phyloP scores from a whole-genome alignment of 352 stramenopile genomes.

The Globisporangium spinosum region DNA sequence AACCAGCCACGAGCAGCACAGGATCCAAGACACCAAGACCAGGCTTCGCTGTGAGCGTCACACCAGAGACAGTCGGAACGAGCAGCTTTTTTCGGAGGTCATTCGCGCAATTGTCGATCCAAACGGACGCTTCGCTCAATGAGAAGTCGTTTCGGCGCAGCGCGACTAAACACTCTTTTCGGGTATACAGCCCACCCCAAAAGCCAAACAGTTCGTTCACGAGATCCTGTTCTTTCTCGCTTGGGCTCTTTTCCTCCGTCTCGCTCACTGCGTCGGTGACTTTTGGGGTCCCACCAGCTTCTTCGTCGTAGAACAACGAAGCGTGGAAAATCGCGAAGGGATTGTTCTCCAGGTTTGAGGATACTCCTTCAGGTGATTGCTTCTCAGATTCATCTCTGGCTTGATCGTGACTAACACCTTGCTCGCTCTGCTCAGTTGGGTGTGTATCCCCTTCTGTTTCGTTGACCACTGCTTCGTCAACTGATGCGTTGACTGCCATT shows the following conservation, averaged over 20 bases:
- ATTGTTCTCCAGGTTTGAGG: constrained; percentile 21
- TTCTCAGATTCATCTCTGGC: constrained; percentile 1
- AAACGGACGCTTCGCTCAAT: constrained; percentile 38
- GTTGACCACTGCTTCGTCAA: background rate
- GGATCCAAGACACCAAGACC: constrained; percentile 50
- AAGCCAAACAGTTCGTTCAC: constrained; percentile 43
- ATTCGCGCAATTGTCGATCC: constrained; percentile 40
- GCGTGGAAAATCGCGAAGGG: constrained; percentile 33
- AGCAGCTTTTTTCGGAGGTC: constrained; percentile 44
- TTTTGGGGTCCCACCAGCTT: constrained; percentile 17
- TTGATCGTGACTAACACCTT: background rate
- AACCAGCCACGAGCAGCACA: constrained; percentile 68
- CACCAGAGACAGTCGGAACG: constrained; percentile 32
- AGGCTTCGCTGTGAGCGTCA: constrained; percentile 28
- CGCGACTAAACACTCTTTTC: constrained; percentile 57
- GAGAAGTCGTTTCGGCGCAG: constrained; percentile 41
- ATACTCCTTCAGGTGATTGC: background rate
- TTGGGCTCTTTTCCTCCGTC: background rate
- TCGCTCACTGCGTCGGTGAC: constrained; percentile 5
- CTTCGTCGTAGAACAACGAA: constrained; percentile 30
- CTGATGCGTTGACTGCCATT: background rate
- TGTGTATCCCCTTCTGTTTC: background rate
- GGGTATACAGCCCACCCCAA: constrained; percentile 61
- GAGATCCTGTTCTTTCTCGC: constrained; percentile 24
- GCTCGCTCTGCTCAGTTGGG: background rate